Percentiles rank a stretch among this genome's conserved stretches.
These are phyloP conservation scores for Xylaria sp. DNA, from an alignment of 2,329 filamentous ascomycete species.

Conservation along the genomic window DNA sequence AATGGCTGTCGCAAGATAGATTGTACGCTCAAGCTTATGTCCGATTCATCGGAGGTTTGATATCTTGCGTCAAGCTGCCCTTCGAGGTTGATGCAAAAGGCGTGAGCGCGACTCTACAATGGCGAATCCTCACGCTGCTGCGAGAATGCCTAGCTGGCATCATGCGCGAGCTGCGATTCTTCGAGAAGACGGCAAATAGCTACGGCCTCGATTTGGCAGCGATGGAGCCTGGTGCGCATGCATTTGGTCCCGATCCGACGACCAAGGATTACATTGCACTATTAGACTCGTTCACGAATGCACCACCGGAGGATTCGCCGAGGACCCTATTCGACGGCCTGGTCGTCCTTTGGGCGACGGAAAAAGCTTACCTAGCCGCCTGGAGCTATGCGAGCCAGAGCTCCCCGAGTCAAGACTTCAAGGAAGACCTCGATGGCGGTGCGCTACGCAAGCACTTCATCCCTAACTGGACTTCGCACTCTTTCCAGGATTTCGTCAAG, in stretches of 20 bases:
- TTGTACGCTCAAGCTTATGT: slow-evolving; percentile 50
- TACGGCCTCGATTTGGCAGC: slow-evolving; percentile 46
- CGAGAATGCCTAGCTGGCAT: slow-evolving; percentile 46
- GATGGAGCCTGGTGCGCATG: slow-evolving; percentile 28
- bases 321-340: slow-evolving; percentile 68
- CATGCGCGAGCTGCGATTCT: slow-evolving; percentile 47
- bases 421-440: slow-evolving; percentile 71
- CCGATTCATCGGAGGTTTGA: slow-evolving; percentile 48
- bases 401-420: slow-evolving; percentile 34
- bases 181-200: slow-evolving; percentile 44
- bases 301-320: slow-evolving; percentile 13
- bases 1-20: slow-evolving; percentile 50
- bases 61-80: slow-evolving; percentile 47
- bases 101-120: slow-evolving; percentile 39
- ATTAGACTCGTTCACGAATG: slow-evolving; percentile 47
- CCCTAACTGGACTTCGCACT: slow-evolving; percentile 72
- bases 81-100: slow-evolving; percentile 22
- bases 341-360: slow-evolving; percentile 81
- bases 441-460: slow-evolving; percentile 73
- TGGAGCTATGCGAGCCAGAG: slow-evolving; percentile 63
- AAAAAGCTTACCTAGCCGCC: slow-evolving; percentile 70
- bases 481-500: slow-evolving; percentile 65
- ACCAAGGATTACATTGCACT: slow-evolving; percentile 46
- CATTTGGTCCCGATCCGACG: slow-evolving; percentile 43
- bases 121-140: slow-evolving; percentile 46